These are phyloP conservation scores for Fusarium avenaceum DNA, from an alignment of 2,329 filamentous ascomycete genomes.

Conservation along the genomic window DNA sequence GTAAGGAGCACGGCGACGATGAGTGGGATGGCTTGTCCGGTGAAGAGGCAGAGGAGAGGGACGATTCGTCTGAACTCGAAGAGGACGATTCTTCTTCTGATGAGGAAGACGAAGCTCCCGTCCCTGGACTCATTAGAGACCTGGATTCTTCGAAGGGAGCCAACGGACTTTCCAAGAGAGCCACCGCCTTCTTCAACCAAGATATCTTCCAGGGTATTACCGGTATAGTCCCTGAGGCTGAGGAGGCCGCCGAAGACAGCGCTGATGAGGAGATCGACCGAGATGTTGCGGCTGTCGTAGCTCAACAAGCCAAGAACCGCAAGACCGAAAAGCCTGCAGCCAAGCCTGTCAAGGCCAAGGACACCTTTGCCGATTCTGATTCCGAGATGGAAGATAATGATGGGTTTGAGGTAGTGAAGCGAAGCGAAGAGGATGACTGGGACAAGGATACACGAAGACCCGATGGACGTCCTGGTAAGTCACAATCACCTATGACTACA, in stretches of 20 bases:
- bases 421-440: slow-evolving; percentile 69
- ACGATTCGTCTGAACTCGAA: slow-evolving; percentile 68
- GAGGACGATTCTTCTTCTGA: slow-evolving; percentile 57
- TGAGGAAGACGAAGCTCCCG: slow-evolving; percentile 44
- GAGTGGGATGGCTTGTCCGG: slow-evolving; percentile 93
- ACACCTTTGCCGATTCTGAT: slow-evolving; percentile 49
- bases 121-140: slow-evolving; percentile 54
- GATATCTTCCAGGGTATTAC: slow-evolving; percentile 91
- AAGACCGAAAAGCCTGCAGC: slow-evolving; percentile 36
- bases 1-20: slow-evolving; percentile 83
- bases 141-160: slow-evolving; percentile 51
- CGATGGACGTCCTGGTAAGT: slow-evolving; percentile 72
- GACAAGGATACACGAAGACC: slow-evolving; percentile 74
- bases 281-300: slow-evolving; percentile 48
- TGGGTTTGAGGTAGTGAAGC: slow-evolving; percentile 74
- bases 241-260: slow-evolving; percentile 45
- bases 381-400: slow-evolving; percentile 57
- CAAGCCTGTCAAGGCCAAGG: slow-evolving; percentile 16
- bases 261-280: slow-evolving; percentile 53
- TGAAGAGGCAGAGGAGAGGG: slow-evolving; percentile 68
- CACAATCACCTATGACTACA: not conserved
- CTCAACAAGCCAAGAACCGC: slow-evolving; percentile 47
- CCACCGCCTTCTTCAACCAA: slow-evolving; percentile 91
- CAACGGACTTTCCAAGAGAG: slow-evolving; percentile 62
- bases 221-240: slow-evolving; percentile 69